Evolutionary conservation across 257 asterid genomes (phyloP), one percentile per base, ranked within the genome.

Genomic region (Oldenlandia corymbosa): DNA sequence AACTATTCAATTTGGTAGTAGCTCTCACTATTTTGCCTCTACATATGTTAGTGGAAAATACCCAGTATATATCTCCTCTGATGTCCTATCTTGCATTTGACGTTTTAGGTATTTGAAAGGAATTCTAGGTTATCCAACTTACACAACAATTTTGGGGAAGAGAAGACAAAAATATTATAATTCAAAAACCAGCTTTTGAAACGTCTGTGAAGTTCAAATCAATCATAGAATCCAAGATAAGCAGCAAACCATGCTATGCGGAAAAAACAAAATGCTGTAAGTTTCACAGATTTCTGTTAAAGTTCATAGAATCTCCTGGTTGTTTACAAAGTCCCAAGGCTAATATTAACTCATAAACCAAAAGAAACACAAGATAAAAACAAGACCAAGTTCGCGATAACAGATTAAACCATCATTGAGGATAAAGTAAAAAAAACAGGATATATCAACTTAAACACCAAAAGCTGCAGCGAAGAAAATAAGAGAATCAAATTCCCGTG

Each of bases 131-230:
- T 20, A 18, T 28, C 60, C 41, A 6, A 30, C 51, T 46, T 2
- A 17, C 1, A 5, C 17, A 24, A 16, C 31, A 42, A 27, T 46
- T 10, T 27, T n/a, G 11, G 24, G 66, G 28, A 28, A 49, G 37
- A 60, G 65, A 42, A 42, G 39, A 21, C 49, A 58, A 58, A 23
- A 60, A n/a, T n/a, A n/a, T n/a, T n/a, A n/a, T n/a, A n/a, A 9
- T 14, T 60, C 27, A 60, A 1, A 43, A 16, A 39, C 10, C 11
- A 31, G 51, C 54, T 60, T 43, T 43, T 21, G n/a, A 60, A 43
- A 24, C n/a, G n/a, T n/a, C n/a, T n/a, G n/a, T n/a, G n/a, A n/a
- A n/a, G n/a, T 16, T 42, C 37, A 27, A 18, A 58, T 27, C 48
- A 4, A 32, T 58, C 18, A 0, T 13, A 9, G n/a, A 10, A 37